Evolutionary conservation across 2,329 filamentous ascomycete species (phyloP).

Genomic region (Xylaria sp.): DNA sequence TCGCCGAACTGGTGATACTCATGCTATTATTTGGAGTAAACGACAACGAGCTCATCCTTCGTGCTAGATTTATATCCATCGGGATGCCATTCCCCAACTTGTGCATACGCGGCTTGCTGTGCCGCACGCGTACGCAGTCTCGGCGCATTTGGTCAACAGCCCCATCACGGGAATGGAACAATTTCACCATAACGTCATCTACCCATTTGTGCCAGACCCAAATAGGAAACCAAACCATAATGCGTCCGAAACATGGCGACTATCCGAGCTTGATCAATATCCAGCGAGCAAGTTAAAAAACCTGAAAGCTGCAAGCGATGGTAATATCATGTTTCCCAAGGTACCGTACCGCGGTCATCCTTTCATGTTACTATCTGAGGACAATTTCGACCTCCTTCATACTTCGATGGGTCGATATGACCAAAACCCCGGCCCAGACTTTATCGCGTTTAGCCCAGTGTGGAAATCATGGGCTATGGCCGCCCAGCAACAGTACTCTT

Average conservation of each 20-base stretch:
- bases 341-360: conserved; percentile 58
- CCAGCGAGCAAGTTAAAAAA: conserved; percentile 38
- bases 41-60: conserved; percentile 25
- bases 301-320: conserved; percentile 41
- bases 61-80: conserved; percentile 47
- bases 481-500: conserved; percentile 60
- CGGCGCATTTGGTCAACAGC: conserved; percentile 68
- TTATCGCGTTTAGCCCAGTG: conserved; percentile 55
- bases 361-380: conserved; percentile 60
- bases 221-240: conserved; percentile 43
- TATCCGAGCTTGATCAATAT: conserved; percentile 48
- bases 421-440: conserved; percentile 45
- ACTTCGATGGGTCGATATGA: conserved; percentile 62
- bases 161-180: conserved; percentile 66
- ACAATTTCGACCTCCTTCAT: conserved; percentile 57
- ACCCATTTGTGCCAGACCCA: conserved; percentile 64
- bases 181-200: conserved; percentile 62
- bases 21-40: not conserved
- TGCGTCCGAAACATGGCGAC: conserved; percentile 53
- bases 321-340: conserved; percentile 50
- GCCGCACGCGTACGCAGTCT: conserved; percentile 62
- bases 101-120: conserved; percentile 63
- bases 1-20: not conserved
- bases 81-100: conserved; percentile 61
- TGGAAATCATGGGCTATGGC: conserved; percentile 63